Evolutionary conservation across 2,329 filamentous ascomycete species (phyloP), one percentile per base, ranked within the genome.

Genomic region (Tolypocladium amazonense): DNA sequence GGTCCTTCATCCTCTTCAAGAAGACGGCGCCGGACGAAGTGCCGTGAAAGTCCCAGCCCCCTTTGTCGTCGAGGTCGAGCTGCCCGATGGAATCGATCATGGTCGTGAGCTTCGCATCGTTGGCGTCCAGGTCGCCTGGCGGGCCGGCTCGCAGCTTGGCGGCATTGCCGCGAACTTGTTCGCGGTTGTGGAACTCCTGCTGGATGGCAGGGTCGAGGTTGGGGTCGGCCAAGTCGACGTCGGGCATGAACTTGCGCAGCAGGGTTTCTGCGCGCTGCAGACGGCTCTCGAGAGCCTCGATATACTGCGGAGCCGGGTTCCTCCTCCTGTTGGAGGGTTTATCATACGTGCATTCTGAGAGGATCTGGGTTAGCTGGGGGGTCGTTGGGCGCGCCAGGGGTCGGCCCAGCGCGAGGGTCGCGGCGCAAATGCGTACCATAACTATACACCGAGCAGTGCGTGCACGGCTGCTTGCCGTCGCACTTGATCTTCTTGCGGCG

Each of bases 391-490:
- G 30, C 27, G 20, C 27, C 25, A 9, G 56, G 41, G 30, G 27
- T 33, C 27, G 8, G 35, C 57, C 57, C 39, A 4, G 55, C 15
- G 33, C 37, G 39, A 47, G 15, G 37, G 8, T 20, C 9, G 18
- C 23, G 25, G 54, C 52, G 25, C 45, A 43, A 37, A 41, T 57
- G 67, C 81, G 70, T 81, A 97, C 94, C 93, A 79, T 99, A 99
- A 72, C 92, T 97, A 75, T 99, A 99, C 56, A 97, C 92, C 14
- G 92, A 96, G 73, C 94, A 99, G 74, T 97, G 94, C 0, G 92
- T 97, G 75, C 90, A 94, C 12, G 90, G 90, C 71, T 92, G 89
- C 73, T 92, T 91, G 66, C 89, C 89, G 71, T 92, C 89, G 67
- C 89, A 93, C 72, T 92, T 93, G 69, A 93, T 93, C 74, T 93